Percentiles rank a stretch among this genome's conserved stretches.
These are phyloP conservation scores for Candida maesae DNA, from an alignment of 805 yeast genomes.

Conservation along the genomic window DNA sequence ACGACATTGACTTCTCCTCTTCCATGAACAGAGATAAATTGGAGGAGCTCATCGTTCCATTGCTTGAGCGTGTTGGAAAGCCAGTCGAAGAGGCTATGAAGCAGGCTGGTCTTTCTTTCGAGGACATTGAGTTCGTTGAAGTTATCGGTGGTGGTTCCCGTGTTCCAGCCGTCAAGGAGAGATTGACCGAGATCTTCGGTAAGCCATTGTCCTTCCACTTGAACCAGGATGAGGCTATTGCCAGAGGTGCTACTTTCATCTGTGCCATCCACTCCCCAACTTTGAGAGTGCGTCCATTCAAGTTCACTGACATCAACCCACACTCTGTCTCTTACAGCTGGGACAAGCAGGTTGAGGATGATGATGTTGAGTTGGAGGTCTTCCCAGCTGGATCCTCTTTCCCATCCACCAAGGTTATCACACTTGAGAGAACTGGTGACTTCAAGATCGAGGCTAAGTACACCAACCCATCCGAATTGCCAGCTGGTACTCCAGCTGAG, in stretches of 20 bases:
- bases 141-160: slow-evolving; percentile 98
- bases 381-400: slow-evolving; percentile 90
- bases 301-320: slow-evolving; percentile 92
- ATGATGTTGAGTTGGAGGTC: slow-evolving; percentile 86
- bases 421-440: slow-evolving; percentile 87
- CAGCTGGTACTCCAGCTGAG: slow-evolving; percentile 56
- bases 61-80: slow-evolving; percentile 65
- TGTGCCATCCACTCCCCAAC: slow-evolving; percentile 99
- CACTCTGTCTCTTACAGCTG: slow-evolving; percentile 92
- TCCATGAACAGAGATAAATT: slow-evolving; percentile 86
- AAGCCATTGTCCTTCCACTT: slow-evolving; percentile 88
- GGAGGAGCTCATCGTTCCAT: slow-evolving; percentile 83
- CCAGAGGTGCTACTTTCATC: slow-evolving; percentile 98
- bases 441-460: slow-evolving; percentile 83
- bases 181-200: slow-evolving; percentile 74
- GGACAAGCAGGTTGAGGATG: slow-evolving; percentile 92
- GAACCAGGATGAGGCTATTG: slow-evolving; percentile 99
- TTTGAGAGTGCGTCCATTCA: slow-evolving; percentile 96
- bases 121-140: slow-evolving; percentile 86
- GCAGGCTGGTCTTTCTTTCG: slow-evolving; percentile 68
- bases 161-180: slow-evolving; percentile 88
- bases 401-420: slow-evolving; percentile 95
- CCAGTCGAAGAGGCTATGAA: slow-evolving; percentile 83
- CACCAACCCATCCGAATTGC: slow-evolving; percentile 70
- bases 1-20: slow-evolving; percentile 93